Evolutionary conservation across 2,329 filamentous ascomycete species (phyloP).

Genomic region (Diaporthe destruens): DNA sequence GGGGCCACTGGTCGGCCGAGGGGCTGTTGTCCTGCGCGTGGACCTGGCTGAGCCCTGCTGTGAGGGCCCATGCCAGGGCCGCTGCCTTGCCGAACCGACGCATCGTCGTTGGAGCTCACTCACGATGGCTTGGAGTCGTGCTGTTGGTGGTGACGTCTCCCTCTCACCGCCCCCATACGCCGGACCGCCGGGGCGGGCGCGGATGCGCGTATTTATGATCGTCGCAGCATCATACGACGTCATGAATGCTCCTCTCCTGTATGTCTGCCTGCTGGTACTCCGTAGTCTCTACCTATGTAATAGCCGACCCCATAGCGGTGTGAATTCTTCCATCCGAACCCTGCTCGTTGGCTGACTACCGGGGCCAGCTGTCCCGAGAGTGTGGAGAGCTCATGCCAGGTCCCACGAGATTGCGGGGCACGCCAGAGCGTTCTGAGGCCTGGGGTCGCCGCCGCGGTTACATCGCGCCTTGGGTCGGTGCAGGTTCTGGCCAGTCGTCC

Average conservation of each 20-base stretch:
- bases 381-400: constrained; percentile 32
- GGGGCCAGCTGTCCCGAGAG: constrained; percentile 31
- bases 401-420: constrained; percentile 27
- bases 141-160: background rate
- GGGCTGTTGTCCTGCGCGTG: constrained; percentile 20
- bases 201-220: constrained; percentile 12
- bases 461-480: background rate
- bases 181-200: background rate
- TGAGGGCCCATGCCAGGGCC: constrained; percentile 34
- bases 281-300: too few species aligned
- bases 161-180: background rate
- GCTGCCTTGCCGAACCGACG: constrained; percentile 29
- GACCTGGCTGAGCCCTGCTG: constrained; percentile 26
- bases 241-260: background rate
- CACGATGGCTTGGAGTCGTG: constrained; percentile 1
- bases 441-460: constrained; percentile 3
- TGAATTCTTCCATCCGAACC: constrained; percentile 35
- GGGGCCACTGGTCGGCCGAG: constrained; percentile 42
- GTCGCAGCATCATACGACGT: background rate
- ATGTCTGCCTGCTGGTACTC: background rate
- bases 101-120: constrained; percentile 8
- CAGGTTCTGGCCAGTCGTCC: background rate
- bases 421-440: background rate
- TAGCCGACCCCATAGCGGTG: constrained; percentile 29
- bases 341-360: constrained; percentile 27